These are phyloP conservation scores for Peronospora tabacina DNA, from an alignment of 352 stramenopile species.

Conservation along the genomic window DNA sequence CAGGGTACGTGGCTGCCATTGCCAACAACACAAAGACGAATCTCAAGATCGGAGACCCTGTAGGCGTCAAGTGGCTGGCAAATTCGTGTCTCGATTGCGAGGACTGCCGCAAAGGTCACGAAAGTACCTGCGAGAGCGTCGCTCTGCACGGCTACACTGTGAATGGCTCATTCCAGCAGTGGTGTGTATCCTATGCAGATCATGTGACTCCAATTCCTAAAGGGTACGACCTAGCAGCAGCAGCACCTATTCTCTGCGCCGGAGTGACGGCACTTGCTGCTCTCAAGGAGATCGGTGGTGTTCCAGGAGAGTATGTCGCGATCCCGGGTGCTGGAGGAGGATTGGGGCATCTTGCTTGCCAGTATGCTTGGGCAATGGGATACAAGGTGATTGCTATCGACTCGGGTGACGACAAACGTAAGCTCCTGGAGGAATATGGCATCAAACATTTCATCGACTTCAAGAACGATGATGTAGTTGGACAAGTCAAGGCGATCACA, in stretches of 20 bases:
- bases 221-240: constrained; percentile 30
- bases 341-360: constrained; percentile 68
- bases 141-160: constrained; percentile 25
- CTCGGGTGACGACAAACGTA: constrained; percentile 47
- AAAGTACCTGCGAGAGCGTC: constrained; percentile 27
- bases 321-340: constrained; percentile 58
- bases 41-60: constrained; percentile 37
- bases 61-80: constrained; percentile 42
- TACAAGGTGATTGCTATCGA: constrained; percentile 66
- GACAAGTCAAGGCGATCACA: constrained; percentile 32
- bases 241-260: constrained; percentile 74
- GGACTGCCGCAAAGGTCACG: constrained; percentile 40
- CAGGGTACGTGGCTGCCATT: constrained; percentile 43
- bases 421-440: constrained; percentile 48
- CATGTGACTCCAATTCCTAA: constrained; percentile 63
- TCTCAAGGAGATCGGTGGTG: constrained; percentile 42
- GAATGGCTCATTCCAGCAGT: constrained; percentile 41
- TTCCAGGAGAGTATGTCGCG: constrained; percentile 34
- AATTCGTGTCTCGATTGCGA: constrained; percentile 39
- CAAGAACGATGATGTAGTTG: constrained; percentile 36
- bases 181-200: constrained; percentile 57
- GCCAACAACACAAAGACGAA: constrained; percentile 32
- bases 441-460: constrained; percentile 65
- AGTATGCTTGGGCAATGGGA: constrained; percentile 62
- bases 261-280: constrained; percentile 81